These are phyloP conservation scores for Ceratocystis smalleyi DNA, from an alignment of 2,329 filamentous ascomycete genomes.

Conservation along the genomic window DNA sequence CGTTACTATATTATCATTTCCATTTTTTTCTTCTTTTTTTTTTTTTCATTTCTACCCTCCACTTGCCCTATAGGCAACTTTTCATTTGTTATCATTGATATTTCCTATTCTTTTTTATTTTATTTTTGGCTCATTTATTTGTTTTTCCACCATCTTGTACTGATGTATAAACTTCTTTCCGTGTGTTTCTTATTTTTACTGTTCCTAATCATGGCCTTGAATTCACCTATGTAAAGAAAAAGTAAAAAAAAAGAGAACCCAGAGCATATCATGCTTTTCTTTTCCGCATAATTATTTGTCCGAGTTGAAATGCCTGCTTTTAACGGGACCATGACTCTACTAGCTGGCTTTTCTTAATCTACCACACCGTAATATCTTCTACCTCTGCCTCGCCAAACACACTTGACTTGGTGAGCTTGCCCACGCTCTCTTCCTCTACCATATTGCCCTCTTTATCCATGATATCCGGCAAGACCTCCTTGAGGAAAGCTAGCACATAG, in stretches of 20 bases:
- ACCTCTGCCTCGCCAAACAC: slow-evolving; percentile 93
- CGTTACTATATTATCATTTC: slow-evolving; percentile 3
- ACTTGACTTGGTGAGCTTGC: slow-evolving; percentile 64
- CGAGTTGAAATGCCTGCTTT: background rate
- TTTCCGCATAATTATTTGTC: background rate
- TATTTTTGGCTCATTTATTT: slow-evolving; percentile 4
- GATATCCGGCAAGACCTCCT: slow-evolving; percentile 70
- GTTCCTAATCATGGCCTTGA: background rate
- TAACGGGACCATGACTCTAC: background rate
- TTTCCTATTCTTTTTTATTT: slow-evolving; percentile 5
- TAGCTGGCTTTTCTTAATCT: background rate
- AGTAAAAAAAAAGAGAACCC: background rate
- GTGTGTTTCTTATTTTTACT: background rate
- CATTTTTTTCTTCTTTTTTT: background rate
- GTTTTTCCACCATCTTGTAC: slow-evolving; percentile 5
- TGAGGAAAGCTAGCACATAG: slow-evolving; percentile 71
- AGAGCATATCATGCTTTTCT: background rate
- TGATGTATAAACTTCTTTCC: background rate
- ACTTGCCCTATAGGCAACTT: background rate
- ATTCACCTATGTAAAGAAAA: background rate
- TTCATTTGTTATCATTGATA: background rate
- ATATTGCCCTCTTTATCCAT: slow-evolving; percentile 48
- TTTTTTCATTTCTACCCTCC: background rate
- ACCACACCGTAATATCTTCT: slow-evolving; percentile 93
- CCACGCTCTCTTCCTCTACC: slow-evolving; percentile 36